Conservation (phyloP, 495 filamentous ascomycete genomes). For the Penicillium parvum region DNA sequence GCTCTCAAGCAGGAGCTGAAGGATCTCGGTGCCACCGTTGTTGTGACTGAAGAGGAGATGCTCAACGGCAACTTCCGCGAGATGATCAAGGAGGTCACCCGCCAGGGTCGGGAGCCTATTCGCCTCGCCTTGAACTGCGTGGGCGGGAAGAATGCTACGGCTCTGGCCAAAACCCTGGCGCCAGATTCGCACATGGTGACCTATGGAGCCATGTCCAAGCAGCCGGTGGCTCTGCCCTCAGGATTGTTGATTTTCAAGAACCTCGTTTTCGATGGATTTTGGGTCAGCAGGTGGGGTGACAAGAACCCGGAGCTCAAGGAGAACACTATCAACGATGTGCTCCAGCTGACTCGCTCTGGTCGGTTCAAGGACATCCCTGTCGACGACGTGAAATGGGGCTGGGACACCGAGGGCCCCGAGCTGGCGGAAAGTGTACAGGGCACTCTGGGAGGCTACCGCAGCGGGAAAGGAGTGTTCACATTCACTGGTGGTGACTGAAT, state of each 20-base stretch:
- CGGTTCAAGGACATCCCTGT: conserved; percentile 80
- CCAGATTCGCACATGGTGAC: conserved; percentile 74
- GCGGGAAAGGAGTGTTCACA: conserved; percentile 86
- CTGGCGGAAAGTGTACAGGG: conserved; percentile 64
- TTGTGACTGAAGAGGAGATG: conserved; percentile 77
- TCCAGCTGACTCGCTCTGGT: conserved; percentile 66
- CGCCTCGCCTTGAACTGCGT: conserved; percentile 88
- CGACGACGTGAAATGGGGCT: conserved; percentile 73
- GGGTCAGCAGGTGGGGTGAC: conserved; percentile 88
- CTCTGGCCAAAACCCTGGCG: conserved; percentile 64
- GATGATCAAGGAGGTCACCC: conserved; percentile 62
- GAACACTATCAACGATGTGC: conserved; percentile 73
- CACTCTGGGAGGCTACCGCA: conserved; percentile 73
- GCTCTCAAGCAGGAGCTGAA: conserved; percentile 64
- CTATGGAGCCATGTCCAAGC: conserved; percentile 90
- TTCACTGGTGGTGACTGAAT: conserved; percentile 54
- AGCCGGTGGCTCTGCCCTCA: conserved; percentile 73
- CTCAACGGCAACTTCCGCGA: conserved; percentile 60
- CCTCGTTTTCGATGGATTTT: conserved; percentile 83
- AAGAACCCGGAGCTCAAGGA: conserved; percentile 68
- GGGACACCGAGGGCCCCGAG: conserved; percentile 62
- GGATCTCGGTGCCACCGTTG: conserved; percentile 69
- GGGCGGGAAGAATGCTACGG: conserved; percentile 75
- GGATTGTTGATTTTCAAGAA: conserved; percentile 87
- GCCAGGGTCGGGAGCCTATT: conserved; percentile 61